phyloP scores from a whole-genome alignment of 75 land plant genomes.

The Pinus albicaulis region DNA sequence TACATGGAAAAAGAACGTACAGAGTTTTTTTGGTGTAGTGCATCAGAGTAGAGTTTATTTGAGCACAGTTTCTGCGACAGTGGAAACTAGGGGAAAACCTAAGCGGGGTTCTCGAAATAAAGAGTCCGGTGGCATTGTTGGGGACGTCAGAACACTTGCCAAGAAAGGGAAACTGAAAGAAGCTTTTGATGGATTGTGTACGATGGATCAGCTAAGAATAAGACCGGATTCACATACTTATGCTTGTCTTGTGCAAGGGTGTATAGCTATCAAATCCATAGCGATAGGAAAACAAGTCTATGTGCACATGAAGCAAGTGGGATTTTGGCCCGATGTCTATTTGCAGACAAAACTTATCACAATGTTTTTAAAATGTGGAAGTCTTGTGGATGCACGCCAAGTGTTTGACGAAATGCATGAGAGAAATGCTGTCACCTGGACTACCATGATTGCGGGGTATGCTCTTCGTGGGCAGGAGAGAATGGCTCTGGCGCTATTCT shows the following conservation, averaged over 20 bases:
- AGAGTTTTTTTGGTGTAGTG: too few relatives aligned
- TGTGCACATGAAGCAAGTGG: too few relatives aligned
- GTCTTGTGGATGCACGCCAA: slow-evolving; percentile 20
- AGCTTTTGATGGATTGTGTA: slow-evolving; percentile 29
- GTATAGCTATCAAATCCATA: too few relatives aligned
- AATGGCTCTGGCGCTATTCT: slow-evolving; percentile 28
- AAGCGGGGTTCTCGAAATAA: too few relatives aligned
- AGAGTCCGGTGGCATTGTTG: too few relatives aligned
- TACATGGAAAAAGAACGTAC: too few relatives aligned
- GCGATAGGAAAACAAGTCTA: too few relatives aligned
- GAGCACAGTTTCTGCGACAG: too few relatives aligned
- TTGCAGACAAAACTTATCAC: too few relatives aligned
- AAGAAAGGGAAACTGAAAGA: slow-evolving; percentile 28
- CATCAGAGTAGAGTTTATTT: too few relatives aligned
- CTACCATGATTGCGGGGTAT: slow-evolving; percentile 46
- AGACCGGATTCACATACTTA: slow-evolving; percentile 31
- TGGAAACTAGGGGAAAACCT: too few relatives aligned
- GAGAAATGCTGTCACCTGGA: slow-evolving; percentile 59
- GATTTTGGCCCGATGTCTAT: too few relatives aligned
- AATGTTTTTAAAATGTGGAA: slow-evolving; percentile 28
- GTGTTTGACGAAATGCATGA: slow-evolving; percentile 46
- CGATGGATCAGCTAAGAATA: slow-evolving; percentile 34
- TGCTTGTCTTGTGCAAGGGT: slow-evolving; percentile 13
- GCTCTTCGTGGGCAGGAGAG: slow-evolving; percentile 21
- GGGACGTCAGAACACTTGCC: slow-evolving; percentile 19